phyloP scores from a whole-genome alignment of 139 green algal species.

The Auxenochlorella pyrenoidosa region DNA sequence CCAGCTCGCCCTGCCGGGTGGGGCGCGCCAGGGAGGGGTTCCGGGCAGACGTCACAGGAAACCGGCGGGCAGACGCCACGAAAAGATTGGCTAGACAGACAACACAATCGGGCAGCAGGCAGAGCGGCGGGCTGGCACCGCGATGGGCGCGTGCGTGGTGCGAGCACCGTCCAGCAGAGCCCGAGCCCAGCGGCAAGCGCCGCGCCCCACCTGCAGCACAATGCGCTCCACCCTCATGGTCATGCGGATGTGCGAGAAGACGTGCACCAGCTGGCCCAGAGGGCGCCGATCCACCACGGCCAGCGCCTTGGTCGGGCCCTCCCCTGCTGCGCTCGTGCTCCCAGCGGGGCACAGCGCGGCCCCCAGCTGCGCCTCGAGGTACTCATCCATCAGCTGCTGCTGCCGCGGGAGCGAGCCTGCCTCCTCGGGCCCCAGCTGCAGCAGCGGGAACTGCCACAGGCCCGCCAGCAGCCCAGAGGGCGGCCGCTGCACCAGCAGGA shows the following conservation, averaged over 20 bases:
- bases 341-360: background rate
- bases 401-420: background rate
- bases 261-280: conserved; percentile 60
- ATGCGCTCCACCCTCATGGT: conserved; percentile 64
- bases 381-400: conserved; percentile 18
- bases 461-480: conserved; percentile 70
- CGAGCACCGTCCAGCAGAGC: too few relatives aligned
- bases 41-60: too few relatives aligned
- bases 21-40: too few relatives aligned
- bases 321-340: conserved; percentile 37
- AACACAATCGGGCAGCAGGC: too few relatives aligned
- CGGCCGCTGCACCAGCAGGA: conserved; percentile 73
- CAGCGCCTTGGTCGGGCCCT: conserved; percentile 44
- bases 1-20: background rate
- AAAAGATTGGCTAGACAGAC: too few relatives aligned
- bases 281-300: conserved; percentile 43
- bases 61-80: background rate
- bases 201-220: conserved; percentile 39
- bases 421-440: background rate
- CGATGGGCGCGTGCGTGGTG: background rate
- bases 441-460: conserved; percentile 80
- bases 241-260: conserved; percentile 80
- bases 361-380: conserved; percentile 35
- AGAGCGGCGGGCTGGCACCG: too few relatives aligned
- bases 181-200: too few relatives aligned